Evolutionary conservation across 2,329 filamentous ascomycete genomes (phyloP).

Genomic region (Fusarium albosuccineum): DNA sequence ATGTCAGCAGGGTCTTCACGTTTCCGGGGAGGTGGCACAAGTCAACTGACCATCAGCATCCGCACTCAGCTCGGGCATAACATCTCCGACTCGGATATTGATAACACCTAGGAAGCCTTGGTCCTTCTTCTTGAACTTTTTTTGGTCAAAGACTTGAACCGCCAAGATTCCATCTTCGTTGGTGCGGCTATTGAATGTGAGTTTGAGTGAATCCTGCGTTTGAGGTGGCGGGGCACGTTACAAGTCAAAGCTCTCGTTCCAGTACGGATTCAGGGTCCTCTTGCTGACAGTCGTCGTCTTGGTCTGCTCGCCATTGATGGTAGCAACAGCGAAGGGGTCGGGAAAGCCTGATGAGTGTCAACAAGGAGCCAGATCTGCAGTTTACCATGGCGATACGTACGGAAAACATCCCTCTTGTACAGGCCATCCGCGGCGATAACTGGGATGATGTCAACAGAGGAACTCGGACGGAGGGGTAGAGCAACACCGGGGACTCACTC

Average conservation of each 20-base stretch:
- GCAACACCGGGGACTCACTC: constrained; percentile 70
- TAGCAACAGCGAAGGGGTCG: constrained; percentile 97
- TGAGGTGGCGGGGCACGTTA: constrained; percentile 63
- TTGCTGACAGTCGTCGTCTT: constrained; percentile 98
- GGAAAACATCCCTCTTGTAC: constrained; percentile 99
- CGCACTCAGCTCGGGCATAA: constrained; percentile 84
- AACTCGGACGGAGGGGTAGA: constrained; percentile 35
- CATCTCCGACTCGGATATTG: constrained; percentile 94
- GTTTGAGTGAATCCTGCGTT: constrained; percentile 18
- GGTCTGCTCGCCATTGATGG: constrained; percentile 97
- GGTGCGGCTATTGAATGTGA: constrained; percentile 73
- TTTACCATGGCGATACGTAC: constrained; percentile 69
- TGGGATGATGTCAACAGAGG: constrained; percentile 62
- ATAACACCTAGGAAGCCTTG: constrained; percentile 98
- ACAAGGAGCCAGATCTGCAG: constrained; percentile 23
- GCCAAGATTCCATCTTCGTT: constrained; percentile 97
- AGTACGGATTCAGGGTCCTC: constrained; percentile 98
- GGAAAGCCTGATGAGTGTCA: constrained; percentile 79
- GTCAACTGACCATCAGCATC: constrained; percentile 85
- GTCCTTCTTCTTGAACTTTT: constrained; percentile 99
- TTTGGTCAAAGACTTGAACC: constrained; percentile 99
- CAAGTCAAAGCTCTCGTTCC: constrained; percentile 99
- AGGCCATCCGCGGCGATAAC: constrained; percentile 98
- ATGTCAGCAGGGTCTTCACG: constrained; percentile 47
- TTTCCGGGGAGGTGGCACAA: constrained; percentile 16